These are phyloP conservation scores for Sideroxylon spinosum DNA, from an alignment of 179 eudicot genomes.

Conservation along the genomic window DNA sequence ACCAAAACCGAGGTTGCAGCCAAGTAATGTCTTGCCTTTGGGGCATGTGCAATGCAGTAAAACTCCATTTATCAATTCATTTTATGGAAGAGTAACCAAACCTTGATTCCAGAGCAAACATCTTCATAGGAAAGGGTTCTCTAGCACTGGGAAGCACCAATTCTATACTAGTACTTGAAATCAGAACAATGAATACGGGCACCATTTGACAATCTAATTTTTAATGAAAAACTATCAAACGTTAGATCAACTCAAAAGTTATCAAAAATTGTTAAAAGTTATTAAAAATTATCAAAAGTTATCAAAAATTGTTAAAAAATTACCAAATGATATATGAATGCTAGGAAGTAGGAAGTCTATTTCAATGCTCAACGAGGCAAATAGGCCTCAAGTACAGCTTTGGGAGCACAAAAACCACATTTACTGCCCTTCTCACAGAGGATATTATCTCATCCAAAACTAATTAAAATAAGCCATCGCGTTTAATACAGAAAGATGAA, in stretches of 20 bases:
- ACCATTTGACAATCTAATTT: too few species aligned
- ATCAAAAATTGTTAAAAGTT: too few species aligned
- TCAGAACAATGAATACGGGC: too few species aligned
- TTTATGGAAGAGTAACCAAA: too few species aligned
- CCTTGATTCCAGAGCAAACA: slow-evolving; percentile 3
- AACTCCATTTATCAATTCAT: background rate
- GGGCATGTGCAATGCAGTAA: background rate
- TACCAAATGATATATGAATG: background rate
- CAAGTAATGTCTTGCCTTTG: background rate
- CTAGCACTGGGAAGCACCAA: too few species aligned
- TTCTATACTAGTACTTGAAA: too few species aligned
- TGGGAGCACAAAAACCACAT: background rate
- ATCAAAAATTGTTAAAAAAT: too few species aligned
- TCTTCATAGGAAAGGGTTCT: background rate
- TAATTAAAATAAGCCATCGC: background rate
- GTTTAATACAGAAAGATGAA: background rate
- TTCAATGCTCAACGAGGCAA: background rate
- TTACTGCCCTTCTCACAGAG: slow-evolving; percentile 8
- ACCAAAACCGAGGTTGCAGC: background rate
- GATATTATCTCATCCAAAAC: background rate
- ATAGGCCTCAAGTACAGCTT: background rate
- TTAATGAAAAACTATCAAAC: too few species aligned
- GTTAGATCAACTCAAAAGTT: too few species aligned
- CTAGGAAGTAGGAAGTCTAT: background rate
- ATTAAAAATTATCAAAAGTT: too few species aligned